Evolutionary conservation across 805 yeast species (phyloP), one percentile per base, ranked within the genome.

Genomic region (Lipomyces yamanashiensis): DNA sequence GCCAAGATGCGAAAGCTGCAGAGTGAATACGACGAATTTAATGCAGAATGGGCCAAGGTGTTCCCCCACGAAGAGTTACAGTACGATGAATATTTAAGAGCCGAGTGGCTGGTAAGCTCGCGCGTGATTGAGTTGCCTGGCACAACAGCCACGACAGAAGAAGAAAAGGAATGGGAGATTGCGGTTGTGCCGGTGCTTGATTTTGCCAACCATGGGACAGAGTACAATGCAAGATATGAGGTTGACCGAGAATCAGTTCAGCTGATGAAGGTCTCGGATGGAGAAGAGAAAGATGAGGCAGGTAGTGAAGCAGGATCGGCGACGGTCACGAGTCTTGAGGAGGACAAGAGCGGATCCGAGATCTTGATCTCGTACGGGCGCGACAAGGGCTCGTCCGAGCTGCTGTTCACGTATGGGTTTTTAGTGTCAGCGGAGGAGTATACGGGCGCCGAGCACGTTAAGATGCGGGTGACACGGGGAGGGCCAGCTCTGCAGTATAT

Each of bases 121-220:
- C 69, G 81, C 13, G 65, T 73, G 1, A 59, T 78, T 39, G 76
- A 75, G 51, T 67, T 76, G 0, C 68, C 70, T 2, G 63, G 65
- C 4, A 28, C 28, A 28, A 28, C 28, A 28, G 28, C 28, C 5
- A 28, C 28, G 28, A 28, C 28, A 28, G 28, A 28, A 28, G 63
- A 59, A 7, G 65, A 48, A 12, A 66, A 41, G 15, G 52, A 62
- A 8, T 61, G 61, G 15, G 62, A 67, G 52, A 50, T 81, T 61
- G 84, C 80, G 78, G 79, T 85, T 63, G 85, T 84, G 2, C 88
- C 88, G 0, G 67, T 83, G 5, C 69, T 85, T 2, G 88, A 85
- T 69, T 79, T 82, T 69, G 85, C 80, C 33, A 84, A 84, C 71
- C 87, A 84, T 66, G 64, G 28, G 53, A 51, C 40, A 66, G 67